Evolutionary conservation across 1,284 basidiomycete genomes (phyloP).

Genomic region (Cystobasidium slooffiae): DNA sequence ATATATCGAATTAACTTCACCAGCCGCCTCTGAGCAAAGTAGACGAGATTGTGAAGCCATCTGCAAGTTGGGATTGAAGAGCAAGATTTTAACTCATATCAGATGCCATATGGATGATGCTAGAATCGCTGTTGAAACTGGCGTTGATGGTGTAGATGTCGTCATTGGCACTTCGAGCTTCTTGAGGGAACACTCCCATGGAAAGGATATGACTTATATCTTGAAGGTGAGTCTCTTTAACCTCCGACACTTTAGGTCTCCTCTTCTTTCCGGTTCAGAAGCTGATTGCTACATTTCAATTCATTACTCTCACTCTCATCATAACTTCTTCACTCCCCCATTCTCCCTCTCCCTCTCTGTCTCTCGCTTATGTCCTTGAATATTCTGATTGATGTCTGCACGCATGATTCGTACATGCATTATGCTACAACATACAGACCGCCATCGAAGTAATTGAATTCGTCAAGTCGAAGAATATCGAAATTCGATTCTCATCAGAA

Average conservation of each 20-base stretch:
- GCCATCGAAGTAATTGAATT: slow-evolving; percentile 98
- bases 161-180: slow-evolving; percentile 99
- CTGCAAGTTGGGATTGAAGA: slow-evolving; percentile 97
- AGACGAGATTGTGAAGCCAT: slow-evolving; percentile 95
- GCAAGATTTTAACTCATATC: slow-evolving; percentile 98
- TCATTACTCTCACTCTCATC: no score
- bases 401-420: not conserved
- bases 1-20: slow-evolving; percentile 99
- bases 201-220: slow-evolving; percentile 99
- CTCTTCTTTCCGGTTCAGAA: no score
- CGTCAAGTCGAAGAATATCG: slow-evolving; percentile 99
- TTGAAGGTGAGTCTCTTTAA: no score
- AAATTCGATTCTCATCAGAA: slow-evolving; percentile 99
- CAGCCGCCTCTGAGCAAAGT: slow-evolving; percentile 96
- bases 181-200: slow-evolving; percentile 98
- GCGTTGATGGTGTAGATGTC: slow-evolving; percentile 98
- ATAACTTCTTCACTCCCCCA: not conserved
- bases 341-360: no score
- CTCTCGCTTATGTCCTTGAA: no score
- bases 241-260: no score
- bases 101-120: slow-evolving; percentile 99
- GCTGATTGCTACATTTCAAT: no score
- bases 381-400: no score
- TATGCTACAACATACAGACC: slow-evolving; percentile 35
- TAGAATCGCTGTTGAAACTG: slow-evolving; percentile 96